Evolutionary conservation across 192 early-diverging fungal genomes (phyloP).

Genomic region (Backusella parvicylindrica): DNA sequence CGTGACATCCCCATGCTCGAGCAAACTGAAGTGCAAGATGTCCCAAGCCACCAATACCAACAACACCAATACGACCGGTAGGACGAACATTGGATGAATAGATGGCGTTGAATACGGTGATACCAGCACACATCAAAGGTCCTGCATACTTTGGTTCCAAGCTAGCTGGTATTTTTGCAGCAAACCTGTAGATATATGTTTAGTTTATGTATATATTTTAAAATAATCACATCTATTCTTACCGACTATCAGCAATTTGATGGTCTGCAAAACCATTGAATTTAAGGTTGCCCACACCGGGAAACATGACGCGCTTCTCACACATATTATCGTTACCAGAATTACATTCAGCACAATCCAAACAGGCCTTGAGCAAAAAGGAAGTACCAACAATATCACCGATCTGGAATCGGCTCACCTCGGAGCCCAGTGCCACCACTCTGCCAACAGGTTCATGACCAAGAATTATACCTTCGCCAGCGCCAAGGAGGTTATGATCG

Average conservation of each 20-base stretch:
- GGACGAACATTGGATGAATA: constrained; percentile 56
- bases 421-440: constrained; percentile 54
- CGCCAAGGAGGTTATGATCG: neutral
- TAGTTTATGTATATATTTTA: too few relatives aligned
- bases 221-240: too few relatives aligned
- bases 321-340: constrained; percentile 53
- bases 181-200: constrained; percentile 39
- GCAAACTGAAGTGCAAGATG: constrained; percentile 68
- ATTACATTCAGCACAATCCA: constrained; percentile 42
- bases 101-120: constrained; percentile 72
- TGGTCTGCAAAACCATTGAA: constrained; percentile 59
- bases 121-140: constrained; percentile 81
- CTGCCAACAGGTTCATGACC: constrained; percentile 72
- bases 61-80: constrained; percentile 65
- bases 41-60: constrained; percentile 61
- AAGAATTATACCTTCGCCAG: neutral
- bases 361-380: constrained; percentile 52
- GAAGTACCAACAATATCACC: constrained; percentile 63
- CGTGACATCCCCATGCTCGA: constrained; percentile 44
- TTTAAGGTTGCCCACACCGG: constrained; percentile 42
- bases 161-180: constrained; percentile 56
- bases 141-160: constrained; percentile 58
- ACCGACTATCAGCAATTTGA: constrained; percentile 30
- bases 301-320: constrained; percentile 45
- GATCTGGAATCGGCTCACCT: constrained; percentile 46